phyloP scores from a whole-genome alignment of 495 filamentous ascomycete species.

The Trichoderma gamsii region DNA sequence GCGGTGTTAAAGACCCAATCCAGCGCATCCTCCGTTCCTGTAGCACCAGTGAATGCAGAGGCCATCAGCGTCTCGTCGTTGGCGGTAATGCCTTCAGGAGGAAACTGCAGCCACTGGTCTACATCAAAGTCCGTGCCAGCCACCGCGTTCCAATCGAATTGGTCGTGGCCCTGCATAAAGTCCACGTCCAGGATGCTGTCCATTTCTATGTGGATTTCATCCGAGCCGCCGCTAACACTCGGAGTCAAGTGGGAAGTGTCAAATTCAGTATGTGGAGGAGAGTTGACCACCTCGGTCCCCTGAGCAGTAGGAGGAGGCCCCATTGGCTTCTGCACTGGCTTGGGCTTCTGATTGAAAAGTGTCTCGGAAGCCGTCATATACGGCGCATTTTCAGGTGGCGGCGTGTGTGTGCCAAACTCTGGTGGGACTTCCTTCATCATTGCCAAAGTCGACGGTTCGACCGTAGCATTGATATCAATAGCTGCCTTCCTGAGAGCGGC shows the following conservation, averaged over 20 bases:
- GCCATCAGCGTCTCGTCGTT: conserved; percentile 24
- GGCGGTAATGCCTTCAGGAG: conserved; percentile 25
- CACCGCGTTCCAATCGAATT: conserved; percentile 35
- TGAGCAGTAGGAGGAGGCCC: conserved; percentile 18
- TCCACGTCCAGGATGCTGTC: conserved; percentile 25
- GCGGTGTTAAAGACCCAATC: conserved; percentile 5
- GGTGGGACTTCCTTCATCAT: conserved; percentile 11
- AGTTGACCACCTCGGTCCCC: conserved; percentile 18
- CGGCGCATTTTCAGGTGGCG: conserved; percentile 36
- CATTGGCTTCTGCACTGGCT: neutral
- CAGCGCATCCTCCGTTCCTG: neutral
- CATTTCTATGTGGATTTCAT: conserved; percentile 18
- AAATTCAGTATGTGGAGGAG: conserved; percentile 30
- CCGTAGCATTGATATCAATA: conserved; percentile 39
- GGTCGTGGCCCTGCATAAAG: conserved; percentile 26
- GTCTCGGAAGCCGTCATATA: conserved; percentile 29
- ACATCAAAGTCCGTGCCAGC: conserved; percentile 36
- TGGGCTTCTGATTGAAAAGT: conserved; percentile 20
- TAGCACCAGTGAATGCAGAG: neutral
- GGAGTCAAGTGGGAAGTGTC: conserved; percentile 26
- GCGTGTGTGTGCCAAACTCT: conserved; percentile 24
- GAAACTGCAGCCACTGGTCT: conserved; percentile 41
- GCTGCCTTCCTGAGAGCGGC: conserved; percentile 76
- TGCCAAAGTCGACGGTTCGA: neutral
- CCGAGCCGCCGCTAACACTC: conserved; percentile 25